These are phyloP conservation scores for Rutstroemia sp. DNA, from an alignment of 2,329 filamentous ascomycete species.

Conservation along the genomic window DNA sequence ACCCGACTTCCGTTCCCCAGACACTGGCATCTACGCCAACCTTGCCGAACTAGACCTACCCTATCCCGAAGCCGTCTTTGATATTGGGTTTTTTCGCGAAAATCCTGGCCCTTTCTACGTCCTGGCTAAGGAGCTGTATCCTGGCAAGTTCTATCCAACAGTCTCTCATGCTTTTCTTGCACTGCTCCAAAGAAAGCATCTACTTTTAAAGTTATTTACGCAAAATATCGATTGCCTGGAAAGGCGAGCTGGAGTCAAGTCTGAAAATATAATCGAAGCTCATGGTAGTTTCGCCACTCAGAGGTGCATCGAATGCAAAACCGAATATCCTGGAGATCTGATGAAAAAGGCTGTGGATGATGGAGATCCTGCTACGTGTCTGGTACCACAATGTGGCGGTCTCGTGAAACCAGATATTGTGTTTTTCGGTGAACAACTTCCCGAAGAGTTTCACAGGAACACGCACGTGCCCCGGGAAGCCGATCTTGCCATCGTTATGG, in stretches of 20 bases:
- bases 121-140: constrained; percentile 85
- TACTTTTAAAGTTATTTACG: constrained; percentile 82
- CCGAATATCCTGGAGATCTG: constrained; percentile 59
- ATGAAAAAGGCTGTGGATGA: constrained; percentile 65
- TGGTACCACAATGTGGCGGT: constrained; percentile 55
- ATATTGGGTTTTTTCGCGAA: constrained; percentile 78
- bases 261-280: constrained; percentile 78
- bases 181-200: constrained; percentile 69
- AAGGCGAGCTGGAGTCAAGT: constrained; percentile 74
- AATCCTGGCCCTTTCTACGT: constrained; percentile 89
- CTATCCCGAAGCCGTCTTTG: constrained; percentile 88
- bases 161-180: constrained; percentile 84
- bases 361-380: constrained; percentile 65
- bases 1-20: constrained; percentile 89
- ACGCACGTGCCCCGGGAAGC: constrained; percentile 49
- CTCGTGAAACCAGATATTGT: constrained; percentile 76
- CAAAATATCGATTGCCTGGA: constrained; percentile 98
- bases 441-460: constrained; percentile 55
- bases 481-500: constrained; percentile 78
- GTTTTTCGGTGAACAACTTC: constrained; percentile 74
- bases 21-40: constrained; percentile 90
- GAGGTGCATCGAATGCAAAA: constrained; percentile 82
- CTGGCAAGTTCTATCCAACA: constrained; percentile 81
- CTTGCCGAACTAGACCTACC: constrained; percentile 79
- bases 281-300: constrained; percentile 93